A percentile compares a stretch with the other conserved stretches of the same genome.
phyloP scores from a whole-genome alignment of 2,329 filamentous ascomycete genomes.

The Stemphylium beticola region DNA sequence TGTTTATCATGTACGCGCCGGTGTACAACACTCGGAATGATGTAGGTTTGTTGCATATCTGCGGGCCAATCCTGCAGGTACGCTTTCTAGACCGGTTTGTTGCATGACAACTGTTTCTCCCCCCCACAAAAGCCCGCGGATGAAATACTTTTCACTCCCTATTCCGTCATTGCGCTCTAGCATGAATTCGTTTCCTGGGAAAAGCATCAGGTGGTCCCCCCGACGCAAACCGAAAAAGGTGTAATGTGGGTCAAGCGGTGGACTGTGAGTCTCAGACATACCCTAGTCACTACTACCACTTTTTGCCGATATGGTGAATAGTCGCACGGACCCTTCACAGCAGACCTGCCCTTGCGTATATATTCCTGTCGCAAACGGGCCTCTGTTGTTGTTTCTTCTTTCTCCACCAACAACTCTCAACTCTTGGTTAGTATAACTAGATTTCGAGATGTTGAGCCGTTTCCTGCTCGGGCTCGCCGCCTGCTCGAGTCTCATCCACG shows the following conservation, averaged over 20 bases:
- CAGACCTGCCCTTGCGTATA: conserved; percentile 8
- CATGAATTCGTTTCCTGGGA: background rate
- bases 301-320: conserved; percentile 4
- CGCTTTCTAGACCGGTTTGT: background rate
- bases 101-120: conserved; percentile 8
- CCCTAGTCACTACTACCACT: background rate
- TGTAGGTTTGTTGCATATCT: conserved; percentile 1
- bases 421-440: conserved; percentile 6
- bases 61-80: conserved; percentile 3
- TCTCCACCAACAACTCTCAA: conserved; percentile 1
- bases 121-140: background rate
- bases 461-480: conserved; percentile 24
- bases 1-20: conserved; percentile 12
- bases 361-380: conserved; percentile 3
- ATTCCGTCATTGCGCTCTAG: conserved; percentile 7
- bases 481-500: conserved; percentile 20
- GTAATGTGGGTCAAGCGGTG: conserved; percentile 19
- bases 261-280: conserved; percentile 9
- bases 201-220: conserved; percentile 9
- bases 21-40: background rate
- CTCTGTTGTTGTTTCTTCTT: background rate
- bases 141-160: background rate
- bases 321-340: background rate
- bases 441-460: conserved; percentile 23
- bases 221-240: background rate